Percentiles rank a stretch among this genome's conserved stretches.
phyloP scores from a whole-genome alignment of 2,329 filamentous ascomycete genomes.

The Alternaria panax region DNA sequence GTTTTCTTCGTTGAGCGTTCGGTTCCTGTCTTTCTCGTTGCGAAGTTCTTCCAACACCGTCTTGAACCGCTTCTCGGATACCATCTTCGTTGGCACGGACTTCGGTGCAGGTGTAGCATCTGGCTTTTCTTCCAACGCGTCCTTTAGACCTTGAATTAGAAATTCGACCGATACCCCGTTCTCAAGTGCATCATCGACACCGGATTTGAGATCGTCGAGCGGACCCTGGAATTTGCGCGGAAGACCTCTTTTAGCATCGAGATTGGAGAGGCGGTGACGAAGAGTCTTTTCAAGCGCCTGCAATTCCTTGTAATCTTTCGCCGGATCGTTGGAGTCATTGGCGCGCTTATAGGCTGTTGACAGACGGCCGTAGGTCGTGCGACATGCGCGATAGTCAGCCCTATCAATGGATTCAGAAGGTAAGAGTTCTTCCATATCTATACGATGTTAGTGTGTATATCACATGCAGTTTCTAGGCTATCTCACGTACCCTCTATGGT shows the following conservation, averaged over 20 bases:
- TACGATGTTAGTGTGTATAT: background rate
- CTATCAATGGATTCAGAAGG: slow-evolving; percentile 25
- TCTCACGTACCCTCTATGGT: slow-evolving; percentile 18
- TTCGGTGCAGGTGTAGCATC: slow-evolving; percentile 13
- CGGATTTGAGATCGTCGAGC: slow-evolving; percentile 25
- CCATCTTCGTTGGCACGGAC: slow-evolving; percentile 18
- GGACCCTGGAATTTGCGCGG: slow-evolving; percentile 25
- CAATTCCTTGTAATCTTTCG: slow-evolving; percentile 28
- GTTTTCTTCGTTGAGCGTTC: slow-evolving; percentile 32
- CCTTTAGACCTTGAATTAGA: slow-evolving; percentile 10
- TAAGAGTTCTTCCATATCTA: slow-evolving; percentile 27
- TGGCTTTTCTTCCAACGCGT: slow-evolving; percentile 17
- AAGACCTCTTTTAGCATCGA: slow-evolving; percentile 26
- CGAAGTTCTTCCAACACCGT: slow-evolving; percentile 20
- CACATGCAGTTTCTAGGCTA: background rate
- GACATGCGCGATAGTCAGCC: slow-evolving; percentile 22
- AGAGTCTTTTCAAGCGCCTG: slow-evolving; percentile 24
- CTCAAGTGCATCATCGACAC: slow-evolving; percentile 19
- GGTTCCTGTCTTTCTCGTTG: slow-evolving; percentile 20
- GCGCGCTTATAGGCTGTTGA: slow-evolving; percentile 21
- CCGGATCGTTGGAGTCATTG: slow-evolving; percentile 13
- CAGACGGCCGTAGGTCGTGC: slow-evolving; percentile 31
- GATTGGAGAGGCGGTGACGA: slow-evolving; percentile 19
- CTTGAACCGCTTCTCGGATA: slow-evolving; percentile 22
- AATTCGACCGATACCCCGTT: slow-evolving; percentile 19